Conservation (phyloP, 148 eudicot genomes). For the Talinum fruticosum region DNA sequence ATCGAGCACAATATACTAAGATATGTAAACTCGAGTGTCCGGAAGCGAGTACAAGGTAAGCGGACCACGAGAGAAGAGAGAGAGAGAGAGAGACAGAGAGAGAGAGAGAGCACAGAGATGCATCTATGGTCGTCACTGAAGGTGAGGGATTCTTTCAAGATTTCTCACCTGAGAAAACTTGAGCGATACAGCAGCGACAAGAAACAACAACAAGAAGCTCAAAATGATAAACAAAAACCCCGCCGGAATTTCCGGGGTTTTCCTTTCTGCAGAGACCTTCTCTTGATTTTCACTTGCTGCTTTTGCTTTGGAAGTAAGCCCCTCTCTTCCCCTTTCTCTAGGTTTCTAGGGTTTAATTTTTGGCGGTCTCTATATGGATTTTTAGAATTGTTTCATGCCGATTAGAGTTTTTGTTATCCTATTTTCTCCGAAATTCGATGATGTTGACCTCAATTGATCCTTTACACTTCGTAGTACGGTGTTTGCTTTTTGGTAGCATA, state of each 20-base stretch:
- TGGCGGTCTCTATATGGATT: neutral
- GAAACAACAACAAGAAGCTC: slow-evolving; percentile 14
- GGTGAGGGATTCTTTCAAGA: slow-evolving; percentile 59
- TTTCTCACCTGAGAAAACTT: slow-evolving; percentile 43
- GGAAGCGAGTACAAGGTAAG: neutral
- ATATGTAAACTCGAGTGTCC: too few relatives aligned
- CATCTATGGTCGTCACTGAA: slow-evolving; percentile 80
- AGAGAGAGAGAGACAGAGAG: too few relatives aligned
- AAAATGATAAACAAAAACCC: neutral
- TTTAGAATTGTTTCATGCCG: neutral
- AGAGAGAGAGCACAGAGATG: too few relatives aligned
- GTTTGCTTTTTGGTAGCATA: neutral
- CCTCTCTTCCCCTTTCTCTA: neutral
- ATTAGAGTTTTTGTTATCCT: neutral
- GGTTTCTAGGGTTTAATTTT: neutral
- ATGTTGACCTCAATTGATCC: neutral
- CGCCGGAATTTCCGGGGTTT: neutral
- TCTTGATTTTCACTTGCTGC: slow-evolving; percentile 50
- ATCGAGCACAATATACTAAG: too few relatives aligned
- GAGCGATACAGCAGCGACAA: slow-evolving; percentile 36
- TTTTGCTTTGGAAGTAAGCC: slow-evolving; percentile 63
- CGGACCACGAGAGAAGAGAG: too few relatives aligned
- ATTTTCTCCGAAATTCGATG: neutral
- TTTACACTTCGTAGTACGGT: too few relatives aligned
- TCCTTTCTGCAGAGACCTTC: slow-evolving; percentile 30